Evolutionary conservation across 2,329 filamentous ascomycete species (phyloP).

Genomic region (Epichloe sibirici): DNA sequence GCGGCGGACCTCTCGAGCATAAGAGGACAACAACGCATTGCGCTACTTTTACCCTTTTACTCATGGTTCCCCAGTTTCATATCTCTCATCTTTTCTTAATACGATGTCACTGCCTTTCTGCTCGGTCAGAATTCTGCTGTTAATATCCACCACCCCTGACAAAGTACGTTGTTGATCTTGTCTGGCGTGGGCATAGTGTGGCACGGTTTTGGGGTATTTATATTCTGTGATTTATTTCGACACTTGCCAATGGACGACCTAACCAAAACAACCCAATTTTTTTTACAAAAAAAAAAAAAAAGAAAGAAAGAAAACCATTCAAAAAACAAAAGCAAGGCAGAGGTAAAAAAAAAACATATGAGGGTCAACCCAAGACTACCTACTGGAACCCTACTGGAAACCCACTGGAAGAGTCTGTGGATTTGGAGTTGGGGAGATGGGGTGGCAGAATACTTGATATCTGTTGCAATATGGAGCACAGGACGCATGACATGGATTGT

Average conservation of each 20-base stretch:
- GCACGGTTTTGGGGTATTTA: background rate
- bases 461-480: constrained; percentile 3
- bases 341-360: background rate
- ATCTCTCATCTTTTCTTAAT: background rate
- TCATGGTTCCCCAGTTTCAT: background rate
- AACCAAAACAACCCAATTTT: background rate
- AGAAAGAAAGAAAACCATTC: background rate
- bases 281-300: background rate
- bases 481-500: constrained; percentile 6
- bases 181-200: background rate
- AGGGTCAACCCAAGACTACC: background rate
- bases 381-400: background rate
- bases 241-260: background rate
- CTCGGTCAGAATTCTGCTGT: background rate
- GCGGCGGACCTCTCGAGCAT: background rate
- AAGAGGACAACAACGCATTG: background rate
- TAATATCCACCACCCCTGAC: too few species aligned
- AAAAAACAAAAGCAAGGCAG: background rate
- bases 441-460: constrained; percentile 2
- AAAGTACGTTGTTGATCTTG: background rate
- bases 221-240: background rate
- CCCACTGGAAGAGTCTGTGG: background rate
- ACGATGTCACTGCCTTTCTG: background rate
- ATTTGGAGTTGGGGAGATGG: constrained; percentile 4
- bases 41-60: background rate